Conservation (phyloP, 2,329 filamentous ascomycete genomes). For the Zasmidium cellare region DNA sequence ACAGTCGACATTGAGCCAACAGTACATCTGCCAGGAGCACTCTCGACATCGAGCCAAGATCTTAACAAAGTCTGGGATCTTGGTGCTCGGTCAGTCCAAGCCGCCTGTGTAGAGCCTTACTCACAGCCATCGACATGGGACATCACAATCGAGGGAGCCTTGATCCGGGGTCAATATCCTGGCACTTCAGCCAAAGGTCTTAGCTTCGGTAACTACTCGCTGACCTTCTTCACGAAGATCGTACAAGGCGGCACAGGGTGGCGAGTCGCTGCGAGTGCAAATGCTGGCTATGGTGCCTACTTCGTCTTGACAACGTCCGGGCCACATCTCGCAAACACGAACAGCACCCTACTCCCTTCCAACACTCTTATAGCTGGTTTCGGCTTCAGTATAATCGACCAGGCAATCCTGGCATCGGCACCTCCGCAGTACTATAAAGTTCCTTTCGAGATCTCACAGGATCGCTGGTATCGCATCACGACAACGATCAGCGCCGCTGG, state of each 20-base stretch:
- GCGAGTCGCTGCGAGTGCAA: conserved; percentile 30
- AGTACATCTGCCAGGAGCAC: conserved; percentile 31
- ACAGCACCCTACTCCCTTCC: conserved; percentile 35
- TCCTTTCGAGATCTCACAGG: conserved; percentile 32
- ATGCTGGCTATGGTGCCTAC: conserved; percentile 19
- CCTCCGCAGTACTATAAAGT: conserved; percentile 30
- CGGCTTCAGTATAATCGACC: conserved; percentile 39
- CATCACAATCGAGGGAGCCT: conserved; percentile 36
- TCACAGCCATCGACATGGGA: conserved; percentile 40
- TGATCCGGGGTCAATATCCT: conserved; percentile 37
- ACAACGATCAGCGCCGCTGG: conserved; percentile 32
- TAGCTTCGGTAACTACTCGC: conserved; percentile 36
- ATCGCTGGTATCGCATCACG: conserved; percentile 40
- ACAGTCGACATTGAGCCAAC: conserved; percentile 28
- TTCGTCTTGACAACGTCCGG: conserved; percentile 21
- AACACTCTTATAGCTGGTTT: conserved; percentile 39
- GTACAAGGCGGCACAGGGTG: conserved; percentile 40
- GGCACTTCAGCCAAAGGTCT: conserved; percentile 29
- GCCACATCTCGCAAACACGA: conserved; percentile 34
- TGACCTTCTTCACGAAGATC: conserved; percentile 42
- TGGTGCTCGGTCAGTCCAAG: conserved; percentile 37
- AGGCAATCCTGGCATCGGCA: conserved; percentile 34
- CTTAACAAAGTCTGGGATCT: conserved; percentile 42
- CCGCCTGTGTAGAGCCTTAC: conserved; percentile 40
- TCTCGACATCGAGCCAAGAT: conserved; percentile 32